These are phyloP conservation scores for Graphilbum fragrans DNA, from an alignment of 2,329 filamentous ascomycete species.

Conservation along the genomic window DNA sequence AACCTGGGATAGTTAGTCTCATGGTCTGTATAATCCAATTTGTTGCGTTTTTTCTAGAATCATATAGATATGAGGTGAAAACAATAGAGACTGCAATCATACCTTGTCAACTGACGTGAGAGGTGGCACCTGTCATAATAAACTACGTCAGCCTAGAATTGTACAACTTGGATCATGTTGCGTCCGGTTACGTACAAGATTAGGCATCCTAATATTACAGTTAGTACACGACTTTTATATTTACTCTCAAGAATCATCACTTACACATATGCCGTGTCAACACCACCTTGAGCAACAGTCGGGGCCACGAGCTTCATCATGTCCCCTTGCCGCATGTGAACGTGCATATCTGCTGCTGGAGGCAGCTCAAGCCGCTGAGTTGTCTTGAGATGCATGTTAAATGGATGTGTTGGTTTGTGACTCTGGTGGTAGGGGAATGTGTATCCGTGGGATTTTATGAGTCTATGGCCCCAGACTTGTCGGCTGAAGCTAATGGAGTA, in stretches of 20 bases:
- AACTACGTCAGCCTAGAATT: neutral
- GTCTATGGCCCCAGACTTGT: too few relatives aligned
- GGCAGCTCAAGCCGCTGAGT: constrained; percentile 36
- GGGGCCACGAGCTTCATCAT: constrained; percentile 47
- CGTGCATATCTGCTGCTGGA: constrained; percentile 55
- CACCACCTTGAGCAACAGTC: constrained; percentile 19
- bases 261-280: constrained; percentile 14
- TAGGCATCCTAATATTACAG: constrained; percentile 23
- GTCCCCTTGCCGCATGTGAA: constrained; percentile 57
- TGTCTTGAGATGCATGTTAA: constrained; percentile 18
- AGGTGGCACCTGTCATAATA: constrained; percentile 9
- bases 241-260: neutral
- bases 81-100: neutral
- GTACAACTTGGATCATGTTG: too few relatives aligned
- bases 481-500: too few relatives aligned
- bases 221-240: neutral
- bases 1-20: constrained; percentile 26
- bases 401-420: too few relatives aligned
- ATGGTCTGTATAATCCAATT: too few relatives aligned
- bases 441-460: too few relatives aligned
- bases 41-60: too few relatives aligned
- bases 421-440: too few relatives aligned
- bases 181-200: constrained; percentile 10
- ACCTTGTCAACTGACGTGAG: constrained; percentile 8
- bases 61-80: neutral